These are phyloP conservation scores for Ustilago nuda DNA, from an alignment of 1,284 basidiomycete species.

Conservation along the genomic window DNA sequence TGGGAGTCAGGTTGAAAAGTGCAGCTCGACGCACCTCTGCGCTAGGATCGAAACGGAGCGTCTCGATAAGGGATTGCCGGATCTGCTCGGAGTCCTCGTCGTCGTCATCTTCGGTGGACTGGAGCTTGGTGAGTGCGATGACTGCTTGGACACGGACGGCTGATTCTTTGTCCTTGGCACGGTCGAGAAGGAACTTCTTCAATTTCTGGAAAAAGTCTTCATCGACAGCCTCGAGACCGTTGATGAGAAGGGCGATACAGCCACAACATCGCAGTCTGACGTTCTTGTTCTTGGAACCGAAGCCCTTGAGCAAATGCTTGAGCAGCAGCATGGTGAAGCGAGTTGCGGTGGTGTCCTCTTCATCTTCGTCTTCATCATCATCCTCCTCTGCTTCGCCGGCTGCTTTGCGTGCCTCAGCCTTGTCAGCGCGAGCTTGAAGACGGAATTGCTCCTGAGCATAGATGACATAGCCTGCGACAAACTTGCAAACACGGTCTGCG, in stretches of 20 bases:
- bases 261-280: constrained; percentile 84
- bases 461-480: constrained; percentile 83
- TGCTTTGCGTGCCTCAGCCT: constrained; percentile 16
- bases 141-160: constrained; percentile 85
- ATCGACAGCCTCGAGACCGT: constrained; percentile 71
- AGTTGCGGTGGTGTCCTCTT: constrained; percentile 78
- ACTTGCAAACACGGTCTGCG: constrained; percentile 86
- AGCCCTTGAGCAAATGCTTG: constrained; percentile 83
- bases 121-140: constrained; percentile 85
- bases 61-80: constrained; percentile 77
- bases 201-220: constrained; percentile 83
- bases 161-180: constrained; percentile 86
- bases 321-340: constrained; percentile 80
- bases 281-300: constrained; percentile 88
- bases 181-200: constrained; percentile 78
- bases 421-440: constrained; percentile 40
- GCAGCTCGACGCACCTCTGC: constrained; percentile 92
- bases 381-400: constrained; percentile 64
- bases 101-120: constrained; percentile 72
- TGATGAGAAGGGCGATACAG: constrained; percentile 72
- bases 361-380: constrained; percentile 73
- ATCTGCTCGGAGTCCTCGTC: constrained; percentile 77
- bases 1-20: constrained; percentile 81
- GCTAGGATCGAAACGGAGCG: constrained; percentile 77
- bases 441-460: constrained; percentile 70